Evolutionary conservation across 164 flowering plant species (phyloP).

Genomic region (Berberis vulgaris): DNA sequence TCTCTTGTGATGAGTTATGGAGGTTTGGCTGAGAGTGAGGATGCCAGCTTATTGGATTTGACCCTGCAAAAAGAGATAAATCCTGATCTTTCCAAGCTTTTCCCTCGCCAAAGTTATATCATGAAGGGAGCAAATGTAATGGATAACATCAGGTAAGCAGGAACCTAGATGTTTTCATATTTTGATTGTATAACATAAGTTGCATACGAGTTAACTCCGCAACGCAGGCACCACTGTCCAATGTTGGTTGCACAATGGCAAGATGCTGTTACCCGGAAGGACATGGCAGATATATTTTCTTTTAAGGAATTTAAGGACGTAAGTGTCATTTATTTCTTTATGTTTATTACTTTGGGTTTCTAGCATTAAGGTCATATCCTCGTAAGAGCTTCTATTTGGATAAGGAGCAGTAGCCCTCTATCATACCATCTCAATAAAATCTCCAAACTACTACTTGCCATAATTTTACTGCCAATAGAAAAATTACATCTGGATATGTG

Average conservation of each 20-base stretch:
- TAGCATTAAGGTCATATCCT: not conserved
- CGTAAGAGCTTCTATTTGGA: too few species aligned
- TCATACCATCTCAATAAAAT: too few species aligned
- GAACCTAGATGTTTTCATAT: not conserved
- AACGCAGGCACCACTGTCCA: conserved; percentile 66
- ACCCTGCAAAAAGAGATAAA: conserved; percentile 15
- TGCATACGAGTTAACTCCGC: conserved; percentile 7
- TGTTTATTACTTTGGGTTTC: not conserved
- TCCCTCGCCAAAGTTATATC: conserved; percentile 78
- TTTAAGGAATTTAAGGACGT: conserved; percentile 76
- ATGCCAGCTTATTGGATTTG: conserved; percentile 21
- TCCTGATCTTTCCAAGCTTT: conserved; percentile 32
- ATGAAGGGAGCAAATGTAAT: conserved; percentile 49
- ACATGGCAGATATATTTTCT: conserved; percentile 50
- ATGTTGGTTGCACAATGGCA: conserved; percentile 81
- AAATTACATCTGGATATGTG: too few species aligned
- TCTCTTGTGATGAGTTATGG: conserved; percentile 85
- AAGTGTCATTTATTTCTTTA: not conserved
- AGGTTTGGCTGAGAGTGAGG: conserved; percentile 24
- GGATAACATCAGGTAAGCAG: conserved; percentile 51
- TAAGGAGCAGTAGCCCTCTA: too few species aligned
- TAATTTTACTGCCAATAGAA: too few species aligned
- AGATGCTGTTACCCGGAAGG: conserved; percentile 84
- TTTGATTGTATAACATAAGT: not conserved
- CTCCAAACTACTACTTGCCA: too few species aligned